phyloP scores from a whole-genome alignment of 176 grass and related monocot species.

The Aegilops sharonensis region DNA sequence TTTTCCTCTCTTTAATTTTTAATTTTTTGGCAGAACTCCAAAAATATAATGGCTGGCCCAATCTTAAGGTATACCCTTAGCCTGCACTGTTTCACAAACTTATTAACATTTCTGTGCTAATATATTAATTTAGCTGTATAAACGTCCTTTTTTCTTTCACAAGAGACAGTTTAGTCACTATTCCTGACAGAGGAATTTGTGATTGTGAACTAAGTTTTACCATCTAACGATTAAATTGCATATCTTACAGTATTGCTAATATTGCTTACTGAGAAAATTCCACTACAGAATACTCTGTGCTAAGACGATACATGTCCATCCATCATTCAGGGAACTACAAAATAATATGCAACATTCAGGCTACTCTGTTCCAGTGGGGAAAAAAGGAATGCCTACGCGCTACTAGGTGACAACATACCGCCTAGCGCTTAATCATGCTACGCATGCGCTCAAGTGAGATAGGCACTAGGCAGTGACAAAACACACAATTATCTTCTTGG shows the following conservation, averaged over 20 bases:
- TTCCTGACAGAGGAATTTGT: background rate
- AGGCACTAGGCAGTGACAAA: too few relatives aligned
- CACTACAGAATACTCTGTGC: background rate
- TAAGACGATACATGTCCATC: background rate
- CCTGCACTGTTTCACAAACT: background rate
- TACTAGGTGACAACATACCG: too few relatives aligned
- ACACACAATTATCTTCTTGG: background rate
- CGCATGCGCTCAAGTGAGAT: too few relatives aligned
- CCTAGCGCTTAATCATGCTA: too few relatives aligned
- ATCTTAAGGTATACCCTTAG: background rate
- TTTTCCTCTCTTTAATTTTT: background rate
- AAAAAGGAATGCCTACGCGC: too few relatives aligned
- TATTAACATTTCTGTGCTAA: background rate
- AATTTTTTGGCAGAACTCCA: background rate
- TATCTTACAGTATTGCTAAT: background rate
- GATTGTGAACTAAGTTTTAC: background rate
- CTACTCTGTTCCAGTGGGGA: background rate
- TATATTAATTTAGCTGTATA: background rate
- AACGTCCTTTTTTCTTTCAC: background rate
- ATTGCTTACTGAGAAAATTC: background rate
- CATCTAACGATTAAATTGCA: background rate
- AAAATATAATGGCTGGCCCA: background rate
- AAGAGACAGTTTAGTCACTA: background rate
- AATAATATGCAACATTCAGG: background rate
- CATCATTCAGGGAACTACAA: conserved; percentile 15